These are phyloP conservation scores for Didymella lethalis DNA, from an alignment of 2,329 filamentous ascomycete species.

Conservation along the genomic window DNA sequence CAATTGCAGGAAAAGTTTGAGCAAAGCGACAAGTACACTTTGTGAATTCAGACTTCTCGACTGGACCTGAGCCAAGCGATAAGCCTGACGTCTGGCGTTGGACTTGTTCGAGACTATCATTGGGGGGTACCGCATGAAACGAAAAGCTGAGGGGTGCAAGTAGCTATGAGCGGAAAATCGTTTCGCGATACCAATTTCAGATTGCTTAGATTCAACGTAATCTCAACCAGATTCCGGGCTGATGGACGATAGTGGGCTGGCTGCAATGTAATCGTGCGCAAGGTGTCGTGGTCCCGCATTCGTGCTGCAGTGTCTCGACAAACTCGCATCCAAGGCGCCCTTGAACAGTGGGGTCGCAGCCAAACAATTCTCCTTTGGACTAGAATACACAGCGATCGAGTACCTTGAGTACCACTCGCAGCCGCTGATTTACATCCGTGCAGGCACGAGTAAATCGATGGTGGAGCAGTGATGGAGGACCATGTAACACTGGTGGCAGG, in stretches of 20 bases:
- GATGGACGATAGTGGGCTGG: constrained; percentile 1
- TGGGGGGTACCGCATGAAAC: neutral
- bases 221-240: constrained; percentile 12
- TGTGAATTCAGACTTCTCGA: neutral
- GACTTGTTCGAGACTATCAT: neutral
- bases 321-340: neutral
- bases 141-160: neutral
- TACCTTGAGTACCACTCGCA: neutral
- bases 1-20: neutral
- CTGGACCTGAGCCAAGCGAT: neutral
- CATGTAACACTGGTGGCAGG: constrained; percentile 5
- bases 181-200: neutral
- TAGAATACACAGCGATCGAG: neutral
- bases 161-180: no score
- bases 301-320: neutral
- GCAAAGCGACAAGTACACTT: neutral
- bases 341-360: constrained; percentile 8
- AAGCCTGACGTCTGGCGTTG: neutral
- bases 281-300: neutral
- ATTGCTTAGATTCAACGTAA: neutral
- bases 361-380: neutral
- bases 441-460: neutral
- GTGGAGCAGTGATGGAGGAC: neutral
- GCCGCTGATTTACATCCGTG: neutral
- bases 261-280: neutral